Conservation (phyloP, 495 filamentous ascomycete genomes). For the Trichoderma virens region DNA sequence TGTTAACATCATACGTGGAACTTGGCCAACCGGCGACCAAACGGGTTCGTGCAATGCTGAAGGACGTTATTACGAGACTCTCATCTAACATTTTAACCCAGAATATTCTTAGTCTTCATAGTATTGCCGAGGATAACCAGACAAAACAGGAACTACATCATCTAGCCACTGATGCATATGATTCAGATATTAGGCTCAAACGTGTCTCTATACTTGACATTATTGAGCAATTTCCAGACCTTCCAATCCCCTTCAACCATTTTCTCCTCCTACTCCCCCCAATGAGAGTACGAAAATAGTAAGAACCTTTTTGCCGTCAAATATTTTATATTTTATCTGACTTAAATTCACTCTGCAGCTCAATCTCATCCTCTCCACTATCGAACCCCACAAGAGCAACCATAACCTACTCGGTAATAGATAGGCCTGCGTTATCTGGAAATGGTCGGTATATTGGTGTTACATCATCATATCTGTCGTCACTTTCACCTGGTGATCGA, state of each 20-base stretch:
- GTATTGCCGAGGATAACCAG: too few relatives aligned
- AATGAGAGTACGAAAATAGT: constrained; percentile 60
- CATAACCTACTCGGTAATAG: constrained; percentile 46
- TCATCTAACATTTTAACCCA: too few relatives aligned
- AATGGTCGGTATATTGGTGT: constrained; percentile 38
- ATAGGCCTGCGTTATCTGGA: constrained; percentile 24
- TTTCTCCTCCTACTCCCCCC: constrained; percentile 57
- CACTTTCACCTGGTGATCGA: constrained; percentile 31
- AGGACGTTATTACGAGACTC: constrained; percentile 12
- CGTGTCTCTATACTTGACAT: constrained; percentile 53
- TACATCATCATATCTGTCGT: constrained; percentile 42
- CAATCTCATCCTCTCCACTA: constrained; percentile 56
- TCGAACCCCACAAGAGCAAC: constrained; percentile 34
- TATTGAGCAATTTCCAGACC: constrained; percentile 37
- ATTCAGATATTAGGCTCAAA: constrained; percentile 25
- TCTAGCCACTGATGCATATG: constrained; percentile 14
- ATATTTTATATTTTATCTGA: too few relatives aligned
- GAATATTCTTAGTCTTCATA: too few relatives aligned
- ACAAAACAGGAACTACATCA: neutral
- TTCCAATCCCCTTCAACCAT: constrained; percentile 38
- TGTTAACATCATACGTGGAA: constrained; percentile 56
- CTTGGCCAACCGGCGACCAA: constrained; percentile 52
- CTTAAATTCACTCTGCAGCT: too few relatives aligned
- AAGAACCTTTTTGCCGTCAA: too few relatives aligned
- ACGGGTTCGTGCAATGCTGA: neutral